A percentile compares a stretch with the other conserved stretches of the same genome.
Evolutionary conservation across 495 filamentous ascomycete genomes (phyloP).

Genomic region (Thermothielavioides terrestris): DNA sequence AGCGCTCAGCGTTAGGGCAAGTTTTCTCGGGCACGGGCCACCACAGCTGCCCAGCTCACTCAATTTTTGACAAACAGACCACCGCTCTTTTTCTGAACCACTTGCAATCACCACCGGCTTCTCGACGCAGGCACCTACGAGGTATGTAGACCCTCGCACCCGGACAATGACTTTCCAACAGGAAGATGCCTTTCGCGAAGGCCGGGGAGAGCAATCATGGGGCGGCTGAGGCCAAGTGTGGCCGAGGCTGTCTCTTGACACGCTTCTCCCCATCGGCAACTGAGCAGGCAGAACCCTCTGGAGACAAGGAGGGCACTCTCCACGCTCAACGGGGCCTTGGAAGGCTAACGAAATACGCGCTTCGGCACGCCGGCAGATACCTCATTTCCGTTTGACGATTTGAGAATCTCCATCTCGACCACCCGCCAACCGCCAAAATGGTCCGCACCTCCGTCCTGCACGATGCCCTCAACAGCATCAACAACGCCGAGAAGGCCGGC

Average conservation of each 20-base stretch:
- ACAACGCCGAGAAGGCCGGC: slow-evolving; percentile 99
- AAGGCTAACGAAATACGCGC: slow-evolving; percentile 63
- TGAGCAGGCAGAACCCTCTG: slow-evolving; percentile 91
- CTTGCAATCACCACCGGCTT: slow-evolving; percentile 11
- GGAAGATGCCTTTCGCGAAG: slow-evolving; percentile 38
- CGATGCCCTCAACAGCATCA: slow-evolving; percentile 98
- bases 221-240: slow-evolving; percentile 13
- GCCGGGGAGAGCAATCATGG: slow-evolving; percentile 44
- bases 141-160: slow-evolving; percentile 30
- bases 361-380: slow-evolving; percentile 51
- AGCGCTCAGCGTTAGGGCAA: slow-evolving; percentile 19
- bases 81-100: background rate
- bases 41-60: slow-evolving; percentile 9
- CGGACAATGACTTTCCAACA: slow-evolving; percentile 26
- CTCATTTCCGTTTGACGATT: slow-evolving; percentile 59
- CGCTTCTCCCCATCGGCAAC: slow-evolving; percentile 61
- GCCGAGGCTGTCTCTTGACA: slow-evolving; percentile 41
- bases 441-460: slow-evolving; percentile 97
- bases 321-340: slow-evolving; percentile 67
- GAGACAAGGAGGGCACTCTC: slow-evolving; percentile 74
- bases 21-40: slow-evolving; percentile 20
- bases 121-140: slow-evolving; percentile 19
- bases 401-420: slow-evolving; percentile 58
- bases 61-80: background rate
- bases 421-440: slow-evolving; percentile 63